Evolutionary conservation across 2,329 filamentous ascomycete genomes (phyloP).

Genomic region (Colletotrichum graminicola): DNA sequence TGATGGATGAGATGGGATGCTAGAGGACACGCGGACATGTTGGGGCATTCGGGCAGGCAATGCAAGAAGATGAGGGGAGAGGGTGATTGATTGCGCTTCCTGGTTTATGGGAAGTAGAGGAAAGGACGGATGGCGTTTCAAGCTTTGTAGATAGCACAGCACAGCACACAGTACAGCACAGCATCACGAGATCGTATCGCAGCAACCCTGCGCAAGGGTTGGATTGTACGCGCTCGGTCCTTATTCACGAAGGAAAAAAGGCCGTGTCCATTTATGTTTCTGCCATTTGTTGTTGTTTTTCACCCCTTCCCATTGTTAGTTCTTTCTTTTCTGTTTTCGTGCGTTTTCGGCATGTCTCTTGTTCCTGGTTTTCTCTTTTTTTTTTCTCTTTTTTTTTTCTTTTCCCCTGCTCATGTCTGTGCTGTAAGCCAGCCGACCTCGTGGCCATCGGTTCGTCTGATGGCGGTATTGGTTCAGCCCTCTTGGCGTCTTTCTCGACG

Average conservation of each 20-base stretch:
- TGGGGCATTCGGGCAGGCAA: too few relatives aligned
- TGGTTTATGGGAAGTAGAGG: background rate
- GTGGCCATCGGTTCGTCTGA: conserved; percentile 14
- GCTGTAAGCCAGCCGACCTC: background rate
- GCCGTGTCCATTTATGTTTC: background rate
- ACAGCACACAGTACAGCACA: background rate
- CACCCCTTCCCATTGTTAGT: background rate
- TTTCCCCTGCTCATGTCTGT: background rate
- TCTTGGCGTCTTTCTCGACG: background rate
- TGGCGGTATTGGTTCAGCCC: background rate
- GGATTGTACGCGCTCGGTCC: background rate
- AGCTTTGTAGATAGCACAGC: background rate
- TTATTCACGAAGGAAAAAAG: background rate
- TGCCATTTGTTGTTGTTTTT: background rate
- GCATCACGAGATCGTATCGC: background rate
- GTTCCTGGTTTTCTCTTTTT: too few relatives aligned
- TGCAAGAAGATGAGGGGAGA: background rate
- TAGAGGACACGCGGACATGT: background rate
- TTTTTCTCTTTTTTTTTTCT: too few relatives aligned
- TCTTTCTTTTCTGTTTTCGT: background rate
- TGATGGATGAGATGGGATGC: conserved; percentile 23
- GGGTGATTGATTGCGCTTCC: too few relatives aligned
- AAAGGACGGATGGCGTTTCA: background rate
- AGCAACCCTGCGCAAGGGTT: background rate
- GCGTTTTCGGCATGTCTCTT: background rate